Percentiles rank a stretch among this genome's conserved stretches.
These are phyloP conservation scores for Talaromyces funiculosus DNA, from an alignment of 2,329 filamentous ascomycete genomes.

Conservation along the genomic window DNA sequence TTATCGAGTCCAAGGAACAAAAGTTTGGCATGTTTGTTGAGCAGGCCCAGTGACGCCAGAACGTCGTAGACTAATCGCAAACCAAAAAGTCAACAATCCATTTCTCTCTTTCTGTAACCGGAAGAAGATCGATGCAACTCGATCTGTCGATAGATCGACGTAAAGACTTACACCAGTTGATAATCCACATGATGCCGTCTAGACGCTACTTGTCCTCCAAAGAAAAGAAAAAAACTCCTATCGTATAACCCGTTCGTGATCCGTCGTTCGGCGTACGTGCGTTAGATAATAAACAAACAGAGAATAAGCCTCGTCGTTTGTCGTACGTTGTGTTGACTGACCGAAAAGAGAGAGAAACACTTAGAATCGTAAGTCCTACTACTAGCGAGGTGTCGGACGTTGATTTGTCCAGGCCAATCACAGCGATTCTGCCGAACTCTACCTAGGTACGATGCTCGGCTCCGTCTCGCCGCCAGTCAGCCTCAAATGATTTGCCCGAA, in stretches of 20 bases:
- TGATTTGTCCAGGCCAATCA: constrained; percentile 13
- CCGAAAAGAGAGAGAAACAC: not conserved
- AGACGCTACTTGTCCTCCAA: not conserved
- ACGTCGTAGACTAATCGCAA: constrained; percentile 77
- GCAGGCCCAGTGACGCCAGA: constrained; percentile 75
- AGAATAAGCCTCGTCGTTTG: not conserved
- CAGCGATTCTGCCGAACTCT: not conserved
- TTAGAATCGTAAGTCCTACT: not conserved
- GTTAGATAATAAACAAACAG: not conserved
- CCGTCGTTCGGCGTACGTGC: not conserved
- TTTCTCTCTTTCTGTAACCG: not conserved
- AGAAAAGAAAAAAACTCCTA: not conserved
- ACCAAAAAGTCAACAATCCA: not conserved
- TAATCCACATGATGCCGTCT: constrained; percentile 69
- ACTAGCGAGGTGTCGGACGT: constrained; percentile 7
- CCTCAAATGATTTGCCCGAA: not conserved
- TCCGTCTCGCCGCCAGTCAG: not conserved
- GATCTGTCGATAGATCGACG: not conserved
- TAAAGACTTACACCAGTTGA: constrained; percentile 77
- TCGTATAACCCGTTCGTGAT: not conserved
- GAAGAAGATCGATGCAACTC: not conserved
- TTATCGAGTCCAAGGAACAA: constrained; percentile 91
- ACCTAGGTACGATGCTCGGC: too few species aligned
- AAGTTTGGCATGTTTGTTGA: constrained; percentile 95
- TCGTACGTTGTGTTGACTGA: not conserved